Conservation (phyloP, 495 filamentous ascomycete genomes). For the Aspergillus biplanus region DNA sequence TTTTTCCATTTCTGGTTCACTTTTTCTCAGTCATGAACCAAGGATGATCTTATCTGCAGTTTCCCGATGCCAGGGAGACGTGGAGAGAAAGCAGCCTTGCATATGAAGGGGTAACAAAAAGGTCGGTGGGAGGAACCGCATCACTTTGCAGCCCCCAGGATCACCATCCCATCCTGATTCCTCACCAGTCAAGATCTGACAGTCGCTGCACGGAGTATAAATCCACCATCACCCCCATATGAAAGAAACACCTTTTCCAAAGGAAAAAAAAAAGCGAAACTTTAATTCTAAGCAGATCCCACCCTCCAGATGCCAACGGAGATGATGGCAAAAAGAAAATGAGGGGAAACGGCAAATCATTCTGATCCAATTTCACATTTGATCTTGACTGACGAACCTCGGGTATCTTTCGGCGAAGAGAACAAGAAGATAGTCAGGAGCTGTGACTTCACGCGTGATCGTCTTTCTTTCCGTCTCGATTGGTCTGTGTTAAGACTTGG, state of each 20-base stretch:
- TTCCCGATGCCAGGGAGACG: not conserved
- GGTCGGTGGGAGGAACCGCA: no score
- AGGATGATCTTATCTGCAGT: not conserved
- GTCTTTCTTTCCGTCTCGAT: no score
- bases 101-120: no score
- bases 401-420: conserved; percentile 15
- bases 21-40: no score
- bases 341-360: conserved; percentile 20
- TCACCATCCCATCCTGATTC: not conserved
- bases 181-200: not conserved
- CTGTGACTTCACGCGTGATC: not conserved
- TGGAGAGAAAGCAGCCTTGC: not conserved
- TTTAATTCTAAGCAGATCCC: not conserved
- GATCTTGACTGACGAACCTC: conserved; percentile 18
- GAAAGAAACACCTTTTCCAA: not conserved
- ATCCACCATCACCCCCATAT: not conserved
- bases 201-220: not conserved
- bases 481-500: no score
- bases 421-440: conserved; percentile 3
- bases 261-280: not conserved
- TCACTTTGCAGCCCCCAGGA: not conserved
- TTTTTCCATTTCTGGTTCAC: no score
- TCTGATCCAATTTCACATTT: conserved; percentile 10
- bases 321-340: not conserved
- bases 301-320: not conserved